Percentiles rank a stretch among this genome's conserved stretches.
These are phyloP conservation scores for Hypoxylon sp. DNA, from an alignment of 2,329 filamentous ascomycete genomes.

Conservation along the genomic window DNA sequence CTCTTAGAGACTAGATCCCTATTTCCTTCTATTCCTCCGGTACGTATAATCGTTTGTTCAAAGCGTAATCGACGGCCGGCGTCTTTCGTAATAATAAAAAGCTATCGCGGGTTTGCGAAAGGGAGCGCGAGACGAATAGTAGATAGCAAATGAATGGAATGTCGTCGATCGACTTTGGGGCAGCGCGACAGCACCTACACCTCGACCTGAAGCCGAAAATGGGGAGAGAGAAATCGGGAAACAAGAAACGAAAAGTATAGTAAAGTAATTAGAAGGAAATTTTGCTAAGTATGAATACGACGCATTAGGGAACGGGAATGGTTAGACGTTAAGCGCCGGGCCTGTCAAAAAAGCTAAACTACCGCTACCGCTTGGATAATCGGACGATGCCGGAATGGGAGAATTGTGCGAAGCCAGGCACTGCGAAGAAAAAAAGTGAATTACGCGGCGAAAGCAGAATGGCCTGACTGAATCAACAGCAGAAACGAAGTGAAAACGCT, in stretches of 20 bases:
- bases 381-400: slow-evolving; percentile 41
- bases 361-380: slow-evolving; percentile 17
- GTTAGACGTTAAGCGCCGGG: slow-evolving; percentile 49
- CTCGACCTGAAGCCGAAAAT: slow-evolving; percentile 42
- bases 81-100: slow-evolving; percentile 50
- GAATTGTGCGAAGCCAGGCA: slow-evolving; percentile 35
- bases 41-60: slow-evolving; percentile 38
- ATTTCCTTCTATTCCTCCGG: slow-evolving; percentile 34
- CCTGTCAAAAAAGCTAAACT: slow-evolving; percentile 36
- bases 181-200: slow-evolving; percentile 48
- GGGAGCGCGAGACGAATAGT: slow-evolving; percentile 44
- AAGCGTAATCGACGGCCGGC: slow-evolving; percentile 57
- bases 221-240: slow-evolving; percentile 37
- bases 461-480: slow-evolving; percentile 44
- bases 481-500: slow-evolving; percentile 50
- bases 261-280: slow-evolving; percentile 40
- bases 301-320: slow-evolving; percentile 47
- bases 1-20: slow-evolving; percentile 36
- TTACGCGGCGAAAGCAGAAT: slow-evolving; percentile 38
- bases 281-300: slow-evolving; percentile 40
- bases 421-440: slow-evolving; percentile 20
- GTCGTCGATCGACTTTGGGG: slow-evolving; percentile 50
- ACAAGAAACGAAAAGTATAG: slow-evolving; percentile 45
- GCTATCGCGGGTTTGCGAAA: slow-evolving; percentile 39
- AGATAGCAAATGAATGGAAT: slow-evolving; percentile 48